Percentiles rank a stretch among this genome's conserved stretches.
These are phyloP conservation scores for Tagetes erecta DNA, from an alignment of 129 eudicot genomes.

Conservation along the genomic window DNA sequence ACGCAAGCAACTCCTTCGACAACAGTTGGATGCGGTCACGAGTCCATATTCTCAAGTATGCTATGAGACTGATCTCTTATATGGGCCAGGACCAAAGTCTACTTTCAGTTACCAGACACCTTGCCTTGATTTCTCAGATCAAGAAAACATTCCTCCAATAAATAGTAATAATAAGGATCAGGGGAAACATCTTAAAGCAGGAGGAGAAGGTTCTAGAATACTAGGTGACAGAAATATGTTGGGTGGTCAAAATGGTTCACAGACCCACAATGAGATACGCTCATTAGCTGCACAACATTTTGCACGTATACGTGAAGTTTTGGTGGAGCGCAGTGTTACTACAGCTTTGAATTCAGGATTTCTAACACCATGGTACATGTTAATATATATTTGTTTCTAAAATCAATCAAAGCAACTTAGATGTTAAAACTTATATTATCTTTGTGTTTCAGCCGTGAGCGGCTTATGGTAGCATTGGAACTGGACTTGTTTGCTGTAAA, in stretches of 20 bases:
- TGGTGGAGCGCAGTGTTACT: constrained; percentile 86
- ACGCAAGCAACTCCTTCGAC: constrained; percentile 82
- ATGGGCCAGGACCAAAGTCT: constrained; percentile 41
- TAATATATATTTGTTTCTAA: background rate
- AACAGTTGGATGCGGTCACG: constrained; percentile 98
- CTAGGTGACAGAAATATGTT: constrained; percentile 38
- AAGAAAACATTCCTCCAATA: constrained; percentile 68
- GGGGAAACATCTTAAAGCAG: constrained; percentile 54
- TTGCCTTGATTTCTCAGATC: constrained; percentile 74
- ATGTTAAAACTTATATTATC: background rate
- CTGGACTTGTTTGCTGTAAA: constrained; percentile 84
- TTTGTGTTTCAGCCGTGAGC: constrained; percentile 56
- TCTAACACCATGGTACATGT: constrained; percentile 81
- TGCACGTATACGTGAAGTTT: constrained; percentile 81
- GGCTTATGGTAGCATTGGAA: constrained; percentile 73
- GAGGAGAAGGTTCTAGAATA: constrained; percentile 51
- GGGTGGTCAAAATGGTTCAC: constrained; percentile 51
- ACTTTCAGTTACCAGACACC: constrained; percentile 37
- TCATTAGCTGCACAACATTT: constrained; percentile 83
- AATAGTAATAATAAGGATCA: constrained; percentile 24
- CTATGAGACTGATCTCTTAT: constrained; percentile 52
- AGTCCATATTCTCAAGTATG: constrained; percentile 91
- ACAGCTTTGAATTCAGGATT: constrained; percentile 81
- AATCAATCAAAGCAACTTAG: background rate
- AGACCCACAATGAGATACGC: constrained; percentile 73